Conservation (phyloP, 495 filamentous ascomycete genomes). For the Trichocladium uniseriatum region DNA sequence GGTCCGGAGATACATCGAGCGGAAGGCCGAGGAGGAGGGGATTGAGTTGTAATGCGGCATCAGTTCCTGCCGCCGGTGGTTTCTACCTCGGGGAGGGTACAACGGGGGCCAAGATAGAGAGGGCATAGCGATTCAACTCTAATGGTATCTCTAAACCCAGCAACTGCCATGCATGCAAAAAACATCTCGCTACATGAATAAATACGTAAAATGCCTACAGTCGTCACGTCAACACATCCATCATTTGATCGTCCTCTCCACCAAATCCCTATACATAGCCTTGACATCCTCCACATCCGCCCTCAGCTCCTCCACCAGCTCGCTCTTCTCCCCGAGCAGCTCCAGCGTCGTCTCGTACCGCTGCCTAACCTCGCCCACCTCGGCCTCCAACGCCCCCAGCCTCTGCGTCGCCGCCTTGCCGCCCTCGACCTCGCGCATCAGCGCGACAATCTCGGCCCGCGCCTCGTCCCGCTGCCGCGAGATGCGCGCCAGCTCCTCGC, state of each 20-base stretch:
- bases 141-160: not conserved
- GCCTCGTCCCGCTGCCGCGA: conserved; percentile 81
- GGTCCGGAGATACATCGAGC: conserved; percentile 69
- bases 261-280: conserved; percentile 86
- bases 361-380: conserved; percentile 52
- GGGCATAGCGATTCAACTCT: not conserved
- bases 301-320: conserved; percentile 80
- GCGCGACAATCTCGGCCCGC: conserved; percentile 73
- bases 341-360: conserved; percentile 86
- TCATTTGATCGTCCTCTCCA: conserved; percentile 64
- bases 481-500: conserved; percentile 75
- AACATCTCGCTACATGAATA: not conserved
- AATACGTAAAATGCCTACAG: not conserved
- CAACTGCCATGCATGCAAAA: not conserved
- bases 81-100: not conserved
- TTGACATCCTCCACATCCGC: conserved; percentile 89
- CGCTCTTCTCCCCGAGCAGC: conserved; percentile 95
- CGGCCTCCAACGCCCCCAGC: conserved; percentile 55
- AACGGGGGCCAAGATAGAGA: not conserved
- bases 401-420: conserved; percentile 50
- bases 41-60: conserved; percentile 48
- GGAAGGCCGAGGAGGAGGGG: conserved; percentile 75
- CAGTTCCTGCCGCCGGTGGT: not conserved
- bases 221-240: not conserved
- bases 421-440: conserved; percentile 78